Base-by-base conservation (phyloP, 2,329 filamentous ascomycete species). In the Colletotrichum lini region DNA sequence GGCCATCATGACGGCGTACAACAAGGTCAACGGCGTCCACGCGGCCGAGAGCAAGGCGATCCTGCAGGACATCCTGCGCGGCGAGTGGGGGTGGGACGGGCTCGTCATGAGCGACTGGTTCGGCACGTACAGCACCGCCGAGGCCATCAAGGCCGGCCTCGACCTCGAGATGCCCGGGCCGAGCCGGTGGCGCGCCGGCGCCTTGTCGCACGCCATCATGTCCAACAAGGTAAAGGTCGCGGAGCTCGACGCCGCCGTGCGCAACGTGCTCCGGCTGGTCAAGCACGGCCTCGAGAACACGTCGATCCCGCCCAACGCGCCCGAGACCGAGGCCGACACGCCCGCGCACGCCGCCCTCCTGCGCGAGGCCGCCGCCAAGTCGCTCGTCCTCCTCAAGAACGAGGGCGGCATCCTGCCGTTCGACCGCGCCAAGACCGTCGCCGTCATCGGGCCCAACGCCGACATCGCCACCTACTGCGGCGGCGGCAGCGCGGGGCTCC, bases 321-420 rank as follows among this genome's bases (percentile, higher is more conserved):
- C 85, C 0, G 89, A 91, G 77, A 82, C 80, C 53, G 84, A 83
- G 0, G 82, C 85, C 12, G 84, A 94, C 76, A 92, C 88, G 0
- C 84, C 87, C 0, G 87, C 92, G 78, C 90, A 90, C 50, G 87
- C 90, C 15, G 52, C 85, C 13, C 83, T 94, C 4, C 59, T 73
- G 42, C 71, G 71, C 21, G 67, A 70, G 13, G 45, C 68, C 2
- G 71, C 67, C 6, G 67, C 67, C 38, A 70, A 73, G 77, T 90
- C 90, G 2, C 90, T 93, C 13, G 92, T 94, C 1, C 84, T 95
- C 15, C 82, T 95, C 56, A 94, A 94, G 82, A 95, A 95, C 73
- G 87, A 93, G 16, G 86, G 86, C 35, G 83, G 83, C 12, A 78
- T 91, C 0, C 83, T 95, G 1, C 93, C 93, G 0, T 80, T 92